These are phyloP conservation scores for Termitomyces sp. DNA, from an alignment of 768 basidiomycete genomes.

Conservation along the genomic window DNA sequence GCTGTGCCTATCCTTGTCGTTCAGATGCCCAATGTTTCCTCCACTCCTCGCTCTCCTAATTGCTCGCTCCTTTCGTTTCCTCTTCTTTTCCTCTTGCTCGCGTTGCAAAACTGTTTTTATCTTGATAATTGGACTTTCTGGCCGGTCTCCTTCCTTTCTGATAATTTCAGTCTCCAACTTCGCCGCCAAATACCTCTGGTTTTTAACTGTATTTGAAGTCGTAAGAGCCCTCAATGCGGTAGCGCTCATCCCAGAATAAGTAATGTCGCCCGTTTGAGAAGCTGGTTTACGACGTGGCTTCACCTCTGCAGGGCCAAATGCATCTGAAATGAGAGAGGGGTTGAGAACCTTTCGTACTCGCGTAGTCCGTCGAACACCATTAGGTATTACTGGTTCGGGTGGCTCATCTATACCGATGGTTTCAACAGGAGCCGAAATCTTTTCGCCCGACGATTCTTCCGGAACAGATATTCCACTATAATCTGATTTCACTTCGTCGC, in stretches of 20 bases:
- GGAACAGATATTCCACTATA: not conserved
- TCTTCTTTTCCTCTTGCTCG: slow-evolving; percentile 56
- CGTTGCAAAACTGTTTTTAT: slow-evolving; percentile 63
- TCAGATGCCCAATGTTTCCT: slow-evolving; percentile 16
- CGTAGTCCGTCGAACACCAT: slow-evolving; percentile 40
- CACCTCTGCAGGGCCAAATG: slow-evolving; percentile 17
- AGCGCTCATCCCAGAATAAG: slow-evolving; percentile 64
- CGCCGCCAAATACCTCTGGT: slow-evolving; percentile 59
- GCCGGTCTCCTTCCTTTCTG: slow-evolving; percentile 61
- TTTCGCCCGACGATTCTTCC: not conserved
- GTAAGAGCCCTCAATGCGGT: slow-evolving; percentile 68
- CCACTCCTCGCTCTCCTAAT: slow-evolving; percentile 49
- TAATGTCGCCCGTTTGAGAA: slow-evolving; percentile 26
- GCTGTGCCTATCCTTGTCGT: slow-evolving; percentile 25
- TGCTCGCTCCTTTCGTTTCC: slow-evolving; percentile 53
- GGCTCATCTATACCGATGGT: not conserved
- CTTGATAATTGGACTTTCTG: slow-evolving; percentile 77
- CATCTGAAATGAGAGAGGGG: slow-evolving; percentile 28
- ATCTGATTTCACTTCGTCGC: not conserved
- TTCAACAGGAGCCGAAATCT: not conserved
- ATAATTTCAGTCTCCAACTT: slow-evolving; percentile 68
- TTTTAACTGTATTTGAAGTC: slow-evolving; percentile 62
- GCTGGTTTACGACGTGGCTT: slow-evolving; percentile 39
- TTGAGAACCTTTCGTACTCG: slow-evolving; percentile 39
- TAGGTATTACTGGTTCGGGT: not conserved